Percentiles rank a stretch among this genome's conserved stretches.
phyloP scores from a whole-genome alignment of 805 yeast genomes.

The Metschnikowia proteae region DNA sequence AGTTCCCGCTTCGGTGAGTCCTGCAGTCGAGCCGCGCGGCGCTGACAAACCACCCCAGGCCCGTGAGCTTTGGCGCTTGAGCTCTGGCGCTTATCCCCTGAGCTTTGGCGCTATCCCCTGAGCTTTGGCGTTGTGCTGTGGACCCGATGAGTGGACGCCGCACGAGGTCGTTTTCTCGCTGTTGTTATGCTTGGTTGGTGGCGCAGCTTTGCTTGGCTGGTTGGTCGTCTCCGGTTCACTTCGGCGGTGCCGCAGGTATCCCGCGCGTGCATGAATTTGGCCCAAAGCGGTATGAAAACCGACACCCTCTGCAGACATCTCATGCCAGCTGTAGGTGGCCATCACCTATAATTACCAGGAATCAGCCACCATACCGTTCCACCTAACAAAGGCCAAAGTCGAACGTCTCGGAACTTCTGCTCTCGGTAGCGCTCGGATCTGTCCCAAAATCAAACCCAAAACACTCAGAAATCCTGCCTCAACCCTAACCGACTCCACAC shows the following conservation, averaged over 20 bases:
- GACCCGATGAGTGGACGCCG: too few relatives aligned
- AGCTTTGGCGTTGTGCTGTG: too few relatives aligned
- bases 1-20: too few relatives aligned
- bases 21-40: background rate
- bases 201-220: too few relatives aligned
- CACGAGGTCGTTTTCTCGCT: too few relatives aligned
- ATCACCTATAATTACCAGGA: background rate
- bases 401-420: too few relatives aligned
- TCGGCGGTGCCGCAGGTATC: background rate
- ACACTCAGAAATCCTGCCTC: background rate
- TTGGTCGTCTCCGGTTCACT: background rate
- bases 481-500: background rate
- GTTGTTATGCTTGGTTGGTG: too few relatives aligned
- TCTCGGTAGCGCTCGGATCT: too few relatives aligned
- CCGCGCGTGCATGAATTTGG: constrained; percentile 1
- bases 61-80: background rate
- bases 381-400: too few relatives aligned
- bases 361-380: background rate
- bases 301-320: background rate
- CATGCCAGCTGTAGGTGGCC: background rate
- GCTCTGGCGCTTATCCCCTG: background rate
- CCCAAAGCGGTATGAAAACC: background rate
- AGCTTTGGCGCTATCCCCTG: too few relatives aligned
- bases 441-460: too few relatives aligned
- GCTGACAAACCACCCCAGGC: background rate